These are phyloP conservation scores for Mitragyna speciosa DNA, from an alignment of 257 asterid species.

Conservation along the genomic window DNA sequence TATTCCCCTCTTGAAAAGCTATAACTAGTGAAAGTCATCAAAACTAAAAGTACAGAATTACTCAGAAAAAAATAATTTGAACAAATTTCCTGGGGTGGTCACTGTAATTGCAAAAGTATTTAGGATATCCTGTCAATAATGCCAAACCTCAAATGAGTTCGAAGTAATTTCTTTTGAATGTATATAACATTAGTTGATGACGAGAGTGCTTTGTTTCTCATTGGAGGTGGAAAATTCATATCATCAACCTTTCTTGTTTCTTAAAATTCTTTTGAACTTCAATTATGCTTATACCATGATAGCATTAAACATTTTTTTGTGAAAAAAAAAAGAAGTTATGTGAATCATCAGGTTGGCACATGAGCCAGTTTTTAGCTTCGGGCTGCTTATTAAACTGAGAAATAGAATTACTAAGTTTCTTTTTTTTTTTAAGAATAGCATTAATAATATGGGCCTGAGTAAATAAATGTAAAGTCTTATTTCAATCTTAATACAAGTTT, in stretches of 20 bases:
- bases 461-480: no score
- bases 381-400: background rate
- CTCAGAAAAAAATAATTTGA: no score
- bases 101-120: background rate
- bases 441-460: no score
- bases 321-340: background rate
- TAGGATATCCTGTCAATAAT: background rate
- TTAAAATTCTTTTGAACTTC: conserved; percentile 13
- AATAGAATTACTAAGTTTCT: no score
- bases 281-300: conserved; percentile 14
- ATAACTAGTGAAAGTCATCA: no score
- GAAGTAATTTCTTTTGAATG: background rate
- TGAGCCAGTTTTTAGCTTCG: background rate
- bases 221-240: background rate
- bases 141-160: background rate
- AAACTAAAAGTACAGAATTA: no score
- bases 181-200: background rate
- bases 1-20: no score
- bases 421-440: no score
- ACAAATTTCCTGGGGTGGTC: background rate
- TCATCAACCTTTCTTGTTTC: conserved; percentile 9
- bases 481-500: no score
- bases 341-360: background rate
- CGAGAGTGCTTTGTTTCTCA: background rate
- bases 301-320: background rate